phyloP scores from a whole-genome alignment of 2,329 filamentous ascomycete genomes.

The Dactylellina sp. region DNA sequence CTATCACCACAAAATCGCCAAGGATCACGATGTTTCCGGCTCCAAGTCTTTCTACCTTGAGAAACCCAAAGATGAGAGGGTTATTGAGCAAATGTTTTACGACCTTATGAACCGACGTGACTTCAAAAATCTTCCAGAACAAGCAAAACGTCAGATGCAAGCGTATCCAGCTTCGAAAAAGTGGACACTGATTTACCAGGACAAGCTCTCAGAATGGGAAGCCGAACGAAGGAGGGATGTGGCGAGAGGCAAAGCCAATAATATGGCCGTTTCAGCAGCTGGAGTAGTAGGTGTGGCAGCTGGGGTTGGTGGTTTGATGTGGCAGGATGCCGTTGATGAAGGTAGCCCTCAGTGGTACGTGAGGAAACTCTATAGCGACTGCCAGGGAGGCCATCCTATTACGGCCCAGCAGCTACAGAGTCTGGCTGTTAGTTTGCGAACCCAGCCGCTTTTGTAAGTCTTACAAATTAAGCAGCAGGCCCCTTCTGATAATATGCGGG shows the following conservation, averaged over 20 bases:
- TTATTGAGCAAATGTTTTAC: slow-evolving; percentile 91
- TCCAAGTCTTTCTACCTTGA: slow-evolving; percentile 73
- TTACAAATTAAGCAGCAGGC: neutral
- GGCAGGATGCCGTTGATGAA: slow-evolving; percentile 76
- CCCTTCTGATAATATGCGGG: slow-evolving; percentile 10
- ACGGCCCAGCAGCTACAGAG: slow-evolving; percentile 91
- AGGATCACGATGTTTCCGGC: slow-evolving; percentile 61
- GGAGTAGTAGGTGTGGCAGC: slow-evolving; percentile 61
- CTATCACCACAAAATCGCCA: slow-evolving; percentile 30
- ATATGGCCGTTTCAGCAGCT: slow-evolving; percentile 62
- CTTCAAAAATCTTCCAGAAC: slow-evolving; percentile 96
- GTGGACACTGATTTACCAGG: slow-evolving; percentile 96
- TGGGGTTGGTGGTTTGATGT: slow-evolving; percentile 78
- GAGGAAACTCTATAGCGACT: slow-evolving; percentile 88
- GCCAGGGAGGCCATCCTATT: slow-evolving; percentile 71
- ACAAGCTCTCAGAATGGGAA: slow-evolving; percentile 91
- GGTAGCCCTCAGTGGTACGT: slow-evolving; percentile 99
- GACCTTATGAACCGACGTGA: slow-evolving; percentile 97
- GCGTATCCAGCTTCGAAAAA: slow-evolving; percentile 95
- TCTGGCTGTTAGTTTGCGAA: slow-evolving; percentile 91
- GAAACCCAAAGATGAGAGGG: slow-evolving; percentile 80
- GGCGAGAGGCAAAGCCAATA: slow-evolving; percentile 78
- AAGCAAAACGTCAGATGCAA: slow-evolving; percentile 94
- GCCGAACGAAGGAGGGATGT: slow-evolving; percentile 89
- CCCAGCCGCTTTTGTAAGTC: slow-evolving; percentile 79